Evolutionary conservation across 805 yeast genomes (phyloP).

Genomic region (Teunomyces cretensis): DNA sequence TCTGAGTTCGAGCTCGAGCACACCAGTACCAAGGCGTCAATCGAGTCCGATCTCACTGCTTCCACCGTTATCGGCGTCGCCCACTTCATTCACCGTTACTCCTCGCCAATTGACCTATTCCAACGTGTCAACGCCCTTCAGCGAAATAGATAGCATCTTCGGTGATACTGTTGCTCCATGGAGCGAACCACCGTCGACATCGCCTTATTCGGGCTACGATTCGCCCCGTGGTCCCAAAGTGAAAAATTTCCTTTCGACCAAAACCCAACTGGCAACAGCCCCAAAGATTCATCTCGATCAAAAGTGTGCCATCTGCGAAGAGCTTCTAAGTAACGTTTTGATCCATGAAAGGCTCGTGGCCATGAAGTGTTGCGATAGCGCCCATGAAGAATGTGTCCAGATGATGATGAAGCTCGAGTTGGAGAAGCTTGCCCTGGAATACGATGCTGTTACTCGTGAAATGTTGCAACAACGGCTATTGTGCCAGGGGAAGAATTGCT

Average conservation of each 20-base stretch:
- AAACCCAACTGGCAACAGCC: constrained; percentile 9
- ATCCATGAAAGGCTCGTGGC: constrained; percentile 46
- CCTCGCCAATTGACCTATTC: background rate
- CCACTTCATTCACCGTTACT: background rate
- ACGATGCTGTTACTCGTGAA: background rate
- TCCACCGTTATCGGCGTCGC: constrained; percentile 1
- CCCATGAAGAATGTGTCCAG: constrained; percentile 59
- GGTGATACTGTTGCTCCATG: background rate
- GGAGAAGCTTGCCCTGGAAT: constrained; percentile 5
- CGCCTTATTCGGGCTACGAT: background rate
- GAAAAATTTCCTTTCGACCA: constrained; percentile 20
- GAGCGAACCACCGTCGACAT: background rate
- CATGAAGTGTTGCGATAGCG: constrained; percentile 53
- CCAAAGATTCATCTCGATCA: constrained; percentile 4
- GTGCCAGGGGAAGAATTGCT: constrained; percentile 1
- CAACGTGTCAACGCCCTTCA: constrained; percentile 2
- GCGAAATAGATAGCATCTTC: background rate
- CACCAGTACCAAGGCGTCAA: background rate
- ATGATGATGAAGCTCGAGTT: constrained; percentile 23
- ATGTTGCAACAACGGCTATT: background rate
- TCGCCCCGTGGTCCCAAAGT: constrained; percentile 22
- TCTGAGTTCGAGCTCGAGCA: background rate
- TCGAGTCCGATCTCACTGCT: background rate
- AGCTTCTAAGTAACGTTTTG: constrained; percentile 45
- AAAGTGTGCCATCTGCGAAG: constrained; percentile 53